A percentile compares a stretch with the other conserved stretches of the same genome.
These are phyloP conservation scores for Suillus alpinus DNA, from an alignment of 768 basidiomycete species.

Conservation along the genomic window DNA sequence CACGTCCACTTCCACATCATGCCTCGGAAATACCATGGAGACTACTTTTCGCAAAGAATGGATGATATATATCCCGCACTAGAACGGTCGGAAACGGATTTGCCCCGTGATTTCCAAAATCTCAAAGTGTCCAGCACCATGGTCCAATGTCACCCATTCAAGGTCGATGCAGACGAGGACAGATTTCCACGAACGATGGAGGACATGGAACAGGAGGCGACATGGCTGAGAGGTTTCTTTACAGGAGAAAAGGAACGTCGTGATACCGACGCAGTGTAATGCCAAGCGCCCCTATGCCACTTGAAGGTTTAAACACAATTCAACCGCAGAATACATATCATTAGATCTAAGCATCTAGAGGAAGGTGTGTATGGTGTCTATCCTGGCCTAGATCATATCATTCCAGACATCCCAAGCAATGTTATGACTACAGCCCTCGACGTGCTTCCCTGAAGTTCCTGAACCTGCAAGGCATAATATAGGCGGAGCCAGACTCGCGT, in stretches of 20 bases:
- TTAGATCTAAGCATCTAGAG: not conserved
- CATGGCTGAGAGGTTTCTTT: constrained; percentile 63
- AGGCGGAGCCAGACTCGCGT: constrained; percentile 22
- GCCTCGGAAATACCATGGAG: constrained; percentile 72
- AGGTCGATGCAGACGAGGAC: constrained; percentile 70
- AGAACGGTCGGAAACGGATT: constrained; percentile 57
- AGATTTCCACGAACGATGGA: constrained; percentile 57
- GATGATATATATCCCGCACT: constrained; percentile 81
- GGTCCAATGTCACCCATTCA: constrained; percentile 37
- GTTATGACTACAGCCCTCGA: constrained; percentile 38
- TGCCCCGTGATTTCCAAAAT: constrained; percentile 39
- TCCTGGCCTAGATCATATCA: constrained; percentile 27
- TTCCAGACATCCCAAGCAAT: constrained; percentile 31
- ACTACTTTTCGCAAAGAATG: constrained; percentile 59
- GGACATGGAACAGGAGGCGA: constrained; percentile 82
- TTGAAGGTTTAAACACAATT: not conserved
- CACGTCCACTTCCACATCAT: constrained; percentile 97
- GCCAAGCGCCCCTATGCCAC: not conserved
- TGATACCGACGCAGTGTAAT: not conserved
- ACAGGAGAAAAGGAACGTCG: constrained; percentile 5
- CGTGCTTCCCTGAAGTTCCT: constrained; percentile 24
- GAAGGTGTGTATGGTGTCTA: not conserved
- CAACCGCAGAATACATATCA: not conserved
- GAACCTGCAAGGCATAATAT: constrained; percentile 40
- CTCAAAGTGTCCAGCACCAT: constrained; percentile 18